These are phyloP conservation scores for Cladosporium velox DNA, from an alignment of 2,329 filamentous ascomycete species.

Conservation along the genomic window DNA sequence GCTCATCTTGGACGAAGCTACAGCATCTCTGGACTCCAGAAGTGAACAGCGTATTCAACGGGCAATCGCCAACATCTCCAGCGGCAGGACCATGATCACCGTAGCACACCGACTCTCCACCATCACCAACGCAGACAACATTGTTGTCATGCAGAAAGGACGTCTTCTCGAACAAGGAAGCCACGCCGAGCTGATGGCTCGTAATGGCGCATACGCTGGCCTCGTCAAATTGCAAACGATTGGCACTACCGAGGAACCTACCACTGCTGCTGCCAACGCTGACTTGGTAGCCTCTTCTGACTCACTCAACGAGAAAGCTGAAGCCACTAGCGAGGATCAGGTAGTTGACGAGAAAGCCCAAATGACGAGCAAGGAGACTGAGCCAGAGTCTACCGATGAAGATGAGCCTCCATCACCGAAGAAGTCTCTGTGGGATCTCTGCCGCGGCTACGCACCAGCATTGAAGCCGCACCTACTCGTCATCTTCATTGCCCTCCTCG, in stretches of 20 bases:
- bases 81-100: constrained; percentile 44
- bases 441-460: constrained; percentile 41
- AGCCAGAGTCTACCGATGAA: constrained; percentile 21
- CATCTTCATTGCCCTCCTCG: constrained; percentile 53
- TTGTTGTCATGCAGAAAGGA: constrained; percentile 53
- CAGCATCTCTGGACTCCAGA: constrained; percentile 45
- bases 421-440: constrained; percentile 36
- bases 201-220: constrained; percentile 46
- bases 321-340: neutral
- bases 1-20: constrained; percentile 55
- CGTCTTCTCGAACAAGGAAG: constrained; percentile 50
- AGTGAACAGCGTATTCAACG: constrained; percentile 42
- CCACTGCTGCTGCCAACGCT: neutral
- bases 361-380: neutral
- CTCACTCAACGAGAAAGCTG: constrained; percentile 11
- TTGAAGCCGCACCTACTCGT: constrained; percentile 48
- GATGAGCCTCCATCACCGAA: constrained; percentile 28
- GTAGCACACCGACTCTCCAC: constrained; percentile 48
- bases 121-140: constrained; percentile 44
- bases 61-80: constrained; percentile 38
- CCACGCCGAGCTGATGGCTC: constrained; percentile 49
- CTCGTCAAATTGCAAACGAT: constrained; percentile 52
- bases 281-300: neutral
- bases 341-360: constrained; percentile 1
- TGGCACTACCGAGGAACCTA: constrained; percentile 3